Percentiles rank a stretch among this genome's conserved stretches.
phyloP scores from a whole-genome alignment of 2,329 filamentous ascomycete genomes.

The Coleophoma cylindrospora region DNA sequence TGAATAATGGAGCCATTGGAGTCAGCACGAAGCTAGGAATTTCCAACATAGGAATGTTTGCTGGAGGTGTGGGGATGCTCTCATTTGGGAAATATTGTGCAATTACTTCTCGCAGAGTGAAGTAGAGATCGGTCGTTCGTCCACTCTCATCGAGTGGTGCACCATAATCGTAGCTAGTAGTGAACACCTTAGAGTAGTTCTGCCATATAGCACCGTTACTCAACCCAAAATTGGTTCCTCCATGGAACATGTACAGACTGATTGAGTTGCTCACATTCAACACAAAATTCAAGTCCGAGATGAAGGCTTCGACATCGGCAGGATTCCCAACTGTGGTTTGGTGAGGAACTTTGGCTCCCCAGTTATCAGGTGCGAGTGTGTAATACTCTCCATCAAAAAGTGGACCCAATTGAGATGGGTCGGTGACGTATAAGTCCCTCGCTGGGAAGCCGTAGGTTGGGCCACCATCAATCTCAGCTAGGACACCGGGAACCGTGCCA shows the following conservation, averaged over 20 bases:
- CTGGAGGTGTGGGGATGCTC: no score
- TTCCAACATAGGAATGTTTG: no score
- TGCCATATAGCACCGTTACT: constrained; percentile 39
- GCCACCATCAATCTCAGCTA: constrained; percentile 42
- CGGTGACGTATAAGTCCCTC: constrained; percentile 37
- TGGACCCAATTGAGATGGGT: constrained; percentile 35
- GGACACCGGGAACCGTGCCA: constrained; percentile 36
- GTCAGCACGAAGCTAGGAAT: no score
- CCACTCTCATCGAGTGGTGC: constrained; percentile 45
- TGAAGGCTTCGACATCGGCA: constrained; percentile 18
- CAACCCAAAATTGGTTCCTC: constrained; percentile 45
- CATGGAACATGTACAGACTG: constrained; percentile 48
- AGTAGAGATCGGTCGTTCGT: constrained; percentile 37
- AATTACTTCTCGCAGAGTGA: constrained; percentile 1
- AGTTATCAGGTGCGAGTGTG: constrained; percentile 36
- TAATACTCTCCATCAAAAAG: constrained; percentile 46
- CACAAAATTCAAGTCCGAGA: constrained; percentile 31
- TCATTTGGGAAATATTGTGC: no score
- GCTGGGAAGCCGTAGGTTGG: constrained; percentile 33
- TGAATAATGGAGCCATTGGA: constrained; percentile 16
- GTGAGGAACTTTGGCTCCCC: constrained; percentile 35
- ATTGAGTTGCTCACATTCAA: constrained; percentile 35
- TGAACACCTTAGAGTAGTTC: constrained; percentile 34
- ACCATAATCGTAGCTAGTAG: constrained; percentile 45
- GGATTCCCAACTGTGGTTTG: constrained; percentile 26